These are phyloP conservation scores for Plasmopara muralis DNA, from an alignment of 352 stramenopile species.

Conservation along the genomic window DNA sequence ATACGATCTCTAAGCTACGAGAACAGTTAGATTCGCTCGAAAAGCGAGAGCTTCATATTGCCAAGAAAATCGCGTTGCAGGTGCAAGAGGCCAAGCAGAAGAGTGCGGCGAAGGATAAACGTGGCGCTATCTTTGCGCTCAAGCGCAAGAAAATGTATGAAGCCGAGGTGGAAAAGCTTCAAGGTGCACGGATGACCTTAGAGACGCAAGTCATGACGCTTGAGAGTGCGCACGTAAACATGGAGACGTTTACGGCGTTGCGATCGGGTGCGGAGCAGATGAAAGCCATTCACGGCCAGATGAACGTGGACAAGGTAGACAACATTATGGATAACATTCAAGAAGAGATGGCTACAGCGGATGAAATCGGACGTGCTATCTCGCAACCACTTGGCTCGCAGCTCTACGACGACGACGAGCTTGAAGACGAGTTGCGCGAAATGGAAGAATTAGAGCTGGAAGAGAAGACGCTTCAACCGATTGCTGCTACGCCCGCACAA, in stretches of 20 bases:
- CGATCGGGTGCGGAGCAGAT: conserved; percentile 89
- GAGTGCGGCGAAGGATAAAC: conserved; percentile 95
- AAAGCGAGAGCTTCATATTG: conserved; percentile 93
- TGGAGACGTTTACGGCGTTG: conserved; percentile 95
- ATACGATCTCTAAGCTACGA: conserved; percentile 88
- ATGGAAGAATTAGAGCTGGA: conserved; percentile 91
- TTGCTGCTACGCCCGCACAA: conserved; percentile 23
- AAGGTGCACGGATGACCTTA: conserved; percentile 94
- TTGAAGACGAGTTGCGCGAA: conserved; percentile 91
- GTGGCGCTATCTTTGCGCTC: conserved; percentile 94
- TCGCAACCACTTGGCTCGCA: conserved; percentile 91
- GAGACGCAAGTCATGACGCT: conserved; percentile 91
- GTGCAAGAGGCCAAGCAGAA: conserved; percentile 94
- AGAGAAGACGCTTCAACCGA: conserved; percentile 66
- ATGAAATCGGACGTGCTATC: conserved; percentile 93
- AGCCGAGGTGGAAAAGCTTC: conserved; percentile 96
- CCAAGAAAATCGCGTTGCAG: conserved; percentile 94
- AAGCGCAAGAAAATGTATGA: conserved; percentile 99
- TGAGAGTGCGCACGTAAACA: conserved; percentile 92
- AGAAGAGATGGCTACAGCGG: conserved; percentile 93
- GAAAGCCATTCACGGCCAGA: conserved; percentile 92
- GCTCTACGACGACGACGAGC: conserved; percentile 91
- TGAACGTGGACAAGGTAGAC: conserved; percentile 96
- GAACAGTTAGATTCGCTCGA: conserved; percentile 88
- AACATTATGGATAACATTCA: conserved; percentile 98